Evolutionary conservation across 495 filamentous ascomycete species (phyloP).

Genomic region (Geopyxis carbonaria): DNA sequence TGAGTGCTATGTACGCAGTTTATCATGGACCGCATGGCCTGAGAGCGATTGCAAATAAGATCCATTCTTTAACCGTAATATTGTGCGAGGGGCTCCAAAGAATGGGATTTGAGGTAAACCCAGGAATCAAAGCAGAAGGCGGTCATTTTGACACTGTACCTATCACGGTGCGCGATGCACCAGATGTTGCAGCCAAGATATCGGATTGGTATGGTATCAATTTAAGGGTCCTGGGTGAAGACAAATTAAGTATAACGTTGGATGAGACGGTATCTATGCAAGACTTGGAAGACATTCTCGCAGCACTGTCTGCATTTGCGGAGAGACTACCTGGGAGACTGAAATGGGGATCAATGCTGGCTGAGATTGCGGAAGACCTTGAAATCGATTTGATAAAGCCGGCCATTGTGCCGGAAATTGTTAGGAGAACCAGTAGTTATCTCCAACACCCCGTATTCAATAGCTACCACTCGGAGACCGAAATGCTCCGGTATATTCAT

Average conservation of each 20-base stretch:
- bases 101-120: slow-evolving; percentile 48
- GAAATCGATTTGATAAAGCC: slow-evolving; percentile 25
- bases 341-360: slow-evolving; percentile 26
- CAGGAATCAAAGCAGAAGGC: slow-evolving; percentile 37
- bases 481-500: slow-evolving; percentile 85
- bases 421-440: slow-evolving; percentile 59
- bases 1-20: slow-evolving; percentile 94
- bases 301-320: slow-evolving; percentile 22
- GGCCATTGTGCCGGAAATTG: slow-evolving; percentile 35
- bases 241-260: slow-evolving; percentile 48
- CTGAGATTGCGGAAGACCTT: slow-evolving; percentile 30
- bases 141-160: slow-evolving; percentile 70
- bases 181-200: slow-evolving; percentile 34
- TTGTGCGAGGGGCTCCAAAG: slow-evolving; percentile 48
- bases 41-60: slow-evolving; percentile 64
- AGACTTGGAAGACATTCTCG: slow-evolving; percentile 43
- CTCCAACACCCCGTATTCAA: slow-evolving; percentile 95
- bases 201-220: slow-evolving; percentile 40
- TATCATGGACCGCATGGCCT: slow-evolving; percentile 86
- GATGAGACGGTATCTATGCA: slow-evolving; percentile 53
- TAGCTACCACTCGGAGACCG: slow-evolving; percentile 88
- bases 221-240: slow-evolving; percentile 42
- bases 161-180: slow-evolving; percentile 32
- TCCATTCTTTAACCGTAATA: slow-evolving; percentile 50
- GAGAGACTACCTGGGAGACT: slow-evolving; percentile 17